Base-by-base conservation (phyloP, 345 rosid genomes). In the Geranium brycei region DNA sequence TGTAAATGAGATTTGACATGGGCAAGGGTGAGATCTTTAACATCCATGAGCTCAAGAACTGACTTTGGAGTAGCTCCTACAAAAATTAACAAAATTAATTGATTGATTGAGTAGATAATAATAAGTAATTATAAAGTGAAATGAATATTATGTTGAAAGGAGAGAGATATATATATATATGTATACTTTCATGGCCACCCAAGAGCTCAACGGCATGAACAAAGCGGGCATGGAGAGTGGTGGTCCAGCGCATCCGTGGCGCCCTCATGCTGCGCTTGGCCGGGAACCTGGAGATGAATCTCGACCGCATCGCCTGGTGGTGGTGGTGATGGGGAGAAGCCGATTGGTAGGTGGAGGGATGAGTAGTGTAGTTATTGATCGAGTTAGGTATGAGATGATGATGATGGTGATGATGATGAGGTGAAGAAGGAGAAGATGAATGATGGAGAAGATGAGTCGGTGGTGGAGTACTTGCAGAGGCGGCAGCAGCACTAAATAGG, bases 181-280 rank as follows among this genome's bases (percentile, higher is more conserved):
- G n/a, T n/a, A n/a, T 85, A 95, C 99, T 95, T 80, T 91, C 96
- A 78, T 95, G 99, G 77, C 97, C 99, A 69, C 99, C 99, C 76
- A 95, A 76, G 65, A 95, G 81, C 85, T 95, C 96, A 69, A 95
- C 97, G 32, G 97, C 99, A 66, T 91, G 99, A 75, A 95, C 97
- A 77, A 95, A 95, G 76, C 89, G 97, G 71, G 88, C 84, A 73
- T 95, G 99, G 38, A 95, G 97, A 53, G 97, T 91, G 23, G 95
- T 84, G 31, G 99, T 95, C 99, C 99, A 95, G 68, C 99, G 83
- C 91, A 88, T 88, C 79, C 95, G 63, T 0, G 95, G 95, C n/a
- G 89, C 88, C 72, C 86, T 74, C 78, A 72, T 78, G 83, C 78
- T 76, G 3, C 75, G 75, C 75, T 85, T 85, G 13, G 81, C 72